Conservation (phyloP, 805 yeast species). For the Maudiozyma barnettii region DNA sequence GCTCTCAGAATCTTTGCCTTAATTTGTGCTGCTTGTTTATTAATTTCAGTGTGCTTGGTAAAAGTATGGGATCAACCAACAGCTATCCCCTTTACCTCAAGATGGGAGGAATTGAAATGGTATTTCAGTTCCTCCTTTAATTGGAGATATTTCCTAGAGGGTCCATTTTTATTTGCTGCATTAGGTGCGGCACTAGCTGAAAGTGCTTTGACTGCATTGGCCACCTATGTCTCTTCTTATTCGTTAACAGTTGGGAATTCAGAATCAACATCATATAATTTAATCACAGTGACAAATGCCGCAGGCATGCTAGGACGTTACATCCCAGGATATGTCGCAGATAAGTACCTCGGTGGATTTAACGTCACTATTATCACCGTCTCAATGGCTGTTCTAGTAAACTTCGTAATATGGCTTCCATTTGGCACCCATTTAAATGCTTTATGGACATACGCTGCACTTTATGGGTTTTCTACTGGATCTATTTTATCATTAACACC, state of each 20-base stretch:
- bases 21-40: constrained; percentile 34
- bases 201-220: constrained; percentile 36
- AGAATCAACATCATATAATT: constrained; percentile 35
- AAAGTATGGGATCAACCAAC: constrained; percentile 32
- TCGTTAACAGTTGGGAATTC: constrained; percentile 40
- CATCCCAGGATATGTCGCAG: constrained; percentile 37
- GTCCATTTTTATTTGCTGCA: constrained; percentile 35
- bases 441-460: constrained; percentile 36
- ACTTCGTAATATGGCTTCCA: constrained; percentile 35
- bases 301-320: constrained; percentile 39
- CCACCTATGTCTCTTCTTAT: constrained; percentile 46
- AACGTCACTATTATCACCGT: constrained; percentile 39
- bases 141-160: constrained; percentile 34
- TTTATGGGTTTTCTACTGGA: constrained; percentile 49
- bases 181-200: constrained; percentile 40
- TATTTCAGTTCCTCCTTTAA: constrained; percentile 24
- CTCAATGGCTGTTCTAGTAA: constrained; percentile 29
- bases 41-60: constrained; percentile 30
- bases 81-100: constrained; percentile 32
- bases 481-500: constrained; percentile 50
- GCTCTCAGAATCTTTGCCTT: constrained; percentile 47
- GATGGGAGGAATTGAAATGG: constrained; percentile 24
- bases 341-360: constrained; percentile 40
- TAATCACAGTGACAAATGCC: constrained; percentile 40
- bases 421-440: constrained; percentile 31